Conservation (phyloP, 2,329 filamentous ascomycete genomes). For the Ambrosiella xylebori region DNA sequence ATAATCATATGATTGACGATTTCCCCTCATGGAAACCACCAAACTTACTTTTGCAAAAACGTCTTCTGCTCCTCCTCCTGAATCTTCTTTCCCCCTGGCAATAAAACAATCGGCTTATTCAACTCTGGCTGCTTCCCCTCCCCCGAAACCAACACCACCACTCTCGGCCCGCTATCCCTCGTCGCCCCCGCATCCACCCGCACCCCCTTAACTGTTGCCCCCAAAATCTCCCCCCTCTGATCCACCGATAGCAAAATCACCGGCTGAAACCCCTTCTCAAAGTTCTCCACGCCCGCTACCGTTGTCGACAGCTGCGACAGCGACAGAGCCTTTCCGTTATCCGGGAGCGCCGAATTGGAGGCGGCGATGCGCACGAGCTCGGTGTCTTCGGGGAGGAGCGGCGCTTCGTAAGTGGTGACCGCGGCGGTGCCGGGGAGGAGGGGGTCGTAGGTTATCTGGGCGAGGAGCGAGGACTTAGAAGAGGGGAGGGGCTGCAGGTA, state of each 20-base stretch:
- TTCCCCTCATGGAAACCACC: too few relatives aligned
- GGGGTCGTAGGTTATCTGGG: slow-evolving; percentile 38
- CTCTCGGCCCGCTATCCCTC: slow-evolving; percentile 46
- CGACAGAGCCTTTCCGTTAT: slow-evolving; percentile 29
- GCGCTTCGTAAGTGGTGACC: slow-evolving; percentile 38
- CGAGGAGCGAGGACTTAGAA: slow-evolving; percentile 28
- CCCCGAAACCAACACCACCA: slow-evolving; percentile 29
- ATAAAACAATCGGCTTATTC: slow-evolving; percentile 47
- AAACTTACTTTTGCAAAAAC: slow-evolving; percentile 46
- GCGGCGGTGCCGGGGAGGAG: slow-evolving; percentile 26
- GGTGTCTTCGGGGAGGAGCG: slow-evolving; percentile 30
- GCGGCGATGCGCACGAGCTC: slow-evolving; percentile 35
- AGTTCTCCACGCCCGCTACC: slow-evolving; percentile 37
- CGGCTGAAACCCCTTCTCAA: slow-evolving; percentile 43
- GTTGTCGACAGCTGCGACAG: slow-evolving; percentile 26
- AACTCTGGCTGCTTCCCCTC: slow-evolving; percentile 39
- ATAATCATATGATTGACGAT: background rate
- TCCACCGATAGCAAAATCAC: slow-evolving; percentile 37
- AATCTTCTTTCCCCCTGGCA: slow-evolving; percentile 37
- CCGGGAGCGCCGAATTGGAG: slow-evolving; percentile 19
- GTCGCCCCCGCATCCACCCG: slow-evolving; percentile 46
- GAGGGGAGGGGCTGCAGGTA: slow-evolving; percentile 35
- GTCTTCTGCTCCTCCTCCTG: slow-evolving; percentile 44
- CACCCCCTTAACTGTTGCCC: slow-evolving; percentile 38
- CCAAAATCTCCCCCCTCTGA: slow-evolving; percentile 23